Base-by-base conservation (phyloP, 163 green algal species). In the Scenedesmus sp. region DNA sequence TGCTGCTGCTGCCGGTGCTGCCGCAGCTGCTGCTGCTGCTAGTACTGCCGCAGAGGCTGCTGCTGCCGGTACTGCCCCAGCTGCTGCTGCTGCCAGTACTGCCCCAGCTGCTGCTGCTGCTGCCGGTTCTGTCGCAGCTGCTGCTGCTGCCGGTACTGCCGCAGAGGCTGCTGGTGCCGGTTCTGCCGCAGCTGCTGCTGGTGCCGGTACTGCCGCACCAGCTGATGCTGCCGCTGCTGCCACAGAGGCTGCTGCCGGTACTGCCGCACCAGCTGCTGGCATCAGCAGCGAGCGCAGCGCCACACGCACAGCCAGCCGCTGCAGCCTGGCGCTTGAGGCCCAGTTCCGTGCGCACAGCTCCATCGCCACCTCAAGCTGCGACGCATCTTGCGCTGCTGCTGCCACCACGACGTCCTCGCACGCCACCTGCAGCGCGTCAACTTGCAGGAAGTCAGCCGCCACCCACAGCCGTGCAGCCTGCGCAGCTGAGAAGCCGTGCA, bases 381-480 rank as follows among this genome's bases (percentile, higher is more conserved):
- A 10, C 0, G 61, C 24, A 78, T 88, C 88, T 3, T 35, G 13
- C 20, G 61, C 65, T 26, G 35, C 24, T 24, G 61, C 80, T 46
- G 80, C 81, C 20, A 42, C 46, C 10, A 88, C 3, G 7, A 61
- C 80, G 24, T 92, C 88, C 37, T 92, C 88, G 18, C 88, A 92
- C 2, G 88, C 88, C 20, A 76, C 79, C 61, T 84, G 88, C 43
- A 92, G 49, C 22, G 46, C 80, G 18, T 92, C 88, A 12, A 92
- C 88, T 51, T 92, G 88, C 79, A 81, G 44, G 56, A 92, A 87
- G 44, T 92, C 88, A 37, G 88, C 88, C 7, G 88, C 88, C 6
- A 92, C 81, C 88, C 88, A 92, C 0, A 92, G 88, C 88, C 84
- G 70, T 0, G 80, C 59, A n/a, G 81, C 88, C 61, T 92, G 56